Percentiles rank a stretch among this genome's conserved stretches.
Conservation (phyloP, 768 basidiomycete species). For the Tubosaeta sp. region DNA sequence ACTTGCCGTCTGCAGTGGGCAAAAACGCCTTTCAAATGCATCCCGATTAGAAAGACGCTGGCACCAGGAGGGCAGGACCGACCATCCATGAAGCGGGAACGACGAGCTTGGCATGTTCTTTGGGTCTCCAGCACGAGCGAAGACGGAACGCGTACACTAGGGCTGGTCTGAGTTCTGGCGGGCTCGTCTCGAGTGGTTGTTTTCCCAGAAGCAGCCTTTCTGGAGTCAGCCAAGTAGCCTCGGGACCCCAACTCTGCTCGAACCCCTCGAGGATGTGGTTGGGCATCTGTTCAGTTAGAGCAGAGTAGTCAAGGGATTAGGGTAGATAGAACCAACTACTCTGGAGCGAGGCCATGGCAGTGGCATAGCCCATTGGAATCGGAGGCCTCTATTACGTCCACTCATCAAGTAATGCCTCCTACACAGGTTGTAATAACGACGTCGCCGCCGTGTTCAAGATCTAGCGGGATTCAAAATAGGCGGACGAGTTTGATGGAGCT, state of each 20-base stretch:
- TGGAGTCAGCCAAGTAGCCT: neutral
- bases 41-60: neutral
- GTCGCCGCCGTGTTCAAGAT: neutral
- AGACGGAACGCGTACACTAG: slow-evolving; percentile 22
- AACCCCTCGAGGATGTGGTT: neutral
- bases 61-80: neutral
- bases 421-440: neutral
- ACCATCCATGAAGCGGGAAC: slow-evolving; percentile 26
- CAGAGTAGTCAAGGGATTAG: neutral
- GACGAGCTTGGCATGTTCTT: slow-evolving; percentile 13
- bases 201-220: slow-evolving; percentile 9
- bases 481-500: neutral
- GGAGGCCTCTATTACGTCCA: slow-evolving; percentile 11
- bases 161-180: slow-evolving; percentile 13
- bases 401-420: neutral
- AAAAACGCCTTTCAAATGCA: slow-evolving; percentile 7
- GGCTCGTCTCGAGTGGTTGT: slow-evolving; percentile 10
- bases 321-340: neutral
- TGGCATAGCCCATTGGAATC: neutral
- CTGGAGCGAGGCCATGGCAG: neutral
- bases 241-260: slow-evolving; percentile 5
- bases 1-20: slow-evolving; percentile 1
- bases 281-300: slow-evolving; percentile 4
- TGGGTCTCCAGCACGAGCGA: slow-evolving; percentile 19
- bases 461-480: neutral